Conservation (phyloP, 805 yeast species). For the Wickerhamiella hasegawae region DNA sequence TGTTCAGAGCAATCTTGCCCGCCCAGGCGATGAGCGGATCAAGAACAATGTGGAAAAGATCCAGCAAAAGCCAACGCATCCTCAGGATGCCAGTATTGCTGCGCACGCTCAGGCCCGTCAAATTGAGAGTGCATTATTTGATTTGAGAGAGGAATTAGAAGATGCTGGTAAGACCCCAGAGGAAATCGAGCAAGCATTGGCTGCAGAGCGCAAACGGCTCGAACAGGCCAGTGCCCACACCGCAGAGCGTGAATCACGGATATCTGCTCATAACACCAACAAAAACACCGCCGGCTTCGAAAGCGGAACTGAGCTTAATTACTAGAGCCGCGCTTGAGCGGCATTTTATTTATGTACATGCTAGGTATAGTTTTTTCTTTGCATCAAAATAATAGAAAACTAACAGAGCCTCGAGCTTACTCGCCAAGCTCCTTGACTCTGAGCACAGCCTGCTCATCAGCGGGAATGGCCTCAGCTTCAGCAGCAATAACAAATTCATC, state of each 20-base stretch:
- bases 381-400: too few relatives aligned
- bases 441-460: too few relatives aligned
- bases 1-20: slow-evolving; percentile 17
- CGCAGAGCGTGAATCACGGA: not conserved
- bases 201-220: slow-evolving; percentile 1
- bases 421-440: too few relatives aligned
- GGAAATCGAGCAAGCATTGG: slow-evolving; percentile 1
- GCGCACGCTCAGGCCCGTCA: slow-evolving; percentile 18
- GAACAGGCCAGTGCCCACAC: not conserved
- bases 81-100: slow-evolving; percentile 14
- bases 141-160: slow-evolving; percentile 10
- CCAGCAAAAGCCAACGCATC: not conserved
- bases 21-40: not conserved
- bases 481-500: slow-evolving; percentile 35
- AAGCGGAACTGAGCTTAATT: not conserved
- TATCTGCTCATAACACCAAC: too few relatives aligned
- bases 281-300: not conserved
- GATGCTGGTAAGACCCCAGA: not conserved
- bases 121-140: slow-evolving; percentile 10
- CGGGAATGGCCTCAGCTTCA: slow-evolving; percentile 36
- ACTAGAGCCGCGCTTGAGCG: not conserved
- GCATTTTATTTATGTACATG: too few relatives aligned
- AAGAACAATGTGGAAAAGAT: not conserved
- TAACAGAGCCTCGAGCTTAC: too few relatives aligned
- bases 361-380: too few relatives aligned